Conservation (phyloP, 2,329 filamentous ascomycete genomes). For the Torrubiella hemipterigena region DNA sequence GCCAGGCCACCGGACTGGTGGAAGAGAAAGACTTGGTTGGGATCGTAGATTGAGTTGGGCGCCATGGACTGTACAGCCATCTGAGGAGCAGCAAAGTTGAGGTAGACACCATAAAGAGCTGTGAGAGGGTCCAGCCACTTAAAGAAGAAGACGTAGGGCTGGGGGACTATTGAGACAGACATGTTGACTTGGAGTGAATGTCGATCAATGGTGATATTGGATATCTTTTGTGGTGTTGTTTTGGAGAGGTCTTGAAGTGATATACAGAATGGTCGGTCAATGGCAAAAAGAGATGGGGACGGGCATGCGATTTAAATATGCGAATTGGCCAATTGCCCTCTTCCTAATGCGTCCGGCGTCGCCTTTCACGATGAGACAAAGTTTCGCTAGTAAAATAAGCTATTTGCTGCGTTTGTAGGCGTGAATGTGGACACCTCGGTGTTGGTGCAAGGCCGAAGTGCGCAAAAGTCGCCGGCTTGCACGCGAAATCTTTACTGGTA, state of each 20-base stretch:
- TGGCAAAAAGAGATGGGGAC: too few species aligned
- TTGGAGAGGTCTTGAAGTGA: not conserved
- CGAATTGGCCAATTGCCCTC: too few species aligned
- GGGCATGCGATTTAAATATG: too few species aligned
- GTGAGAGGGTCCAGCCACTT: conserved; percentile 11
- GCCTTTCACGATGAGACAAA: too few species aligned
- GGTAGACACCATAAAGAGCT: conserved; percentile 11
- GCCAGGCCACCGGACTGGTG: conserved; percentile 11
- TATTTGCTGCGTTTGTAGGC: too few species aligned
- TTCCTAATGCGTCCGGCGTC: too few species aligned
- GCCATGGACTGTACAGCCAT: conserved; percentile 7
- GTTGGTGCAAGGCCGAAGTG: too few species aligned
- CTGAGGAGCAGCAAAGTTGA: conserved; percentile 9
- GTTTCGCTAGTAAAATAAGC: too few species aligned
- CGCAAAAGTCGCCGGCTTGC: too few species aligned
- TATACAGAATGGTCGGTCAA: too few species aligned
- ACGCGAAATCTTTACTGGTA: too few species aligned
- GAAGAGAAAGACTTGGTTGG: conserved; percentile 10
- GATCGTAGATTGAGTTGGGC: conserved; percentile 7
- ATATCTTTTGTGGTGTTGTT: not conserved
- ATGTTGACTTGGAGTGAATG: not conserved
- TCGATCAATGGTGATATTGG: conserved; percentile 1
- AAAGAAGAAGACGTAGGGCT: conserved; percentile 11
- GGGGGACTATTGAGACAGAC: conserved; percentile 3
- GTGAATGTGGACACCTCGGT: too few species aligned